Percentiles rank a stretch among this genome's conserved stretches.
Evolutionary conservation across 148 eudicot species (phyloP).

Genomic region (Silene latifolia): DNA sequence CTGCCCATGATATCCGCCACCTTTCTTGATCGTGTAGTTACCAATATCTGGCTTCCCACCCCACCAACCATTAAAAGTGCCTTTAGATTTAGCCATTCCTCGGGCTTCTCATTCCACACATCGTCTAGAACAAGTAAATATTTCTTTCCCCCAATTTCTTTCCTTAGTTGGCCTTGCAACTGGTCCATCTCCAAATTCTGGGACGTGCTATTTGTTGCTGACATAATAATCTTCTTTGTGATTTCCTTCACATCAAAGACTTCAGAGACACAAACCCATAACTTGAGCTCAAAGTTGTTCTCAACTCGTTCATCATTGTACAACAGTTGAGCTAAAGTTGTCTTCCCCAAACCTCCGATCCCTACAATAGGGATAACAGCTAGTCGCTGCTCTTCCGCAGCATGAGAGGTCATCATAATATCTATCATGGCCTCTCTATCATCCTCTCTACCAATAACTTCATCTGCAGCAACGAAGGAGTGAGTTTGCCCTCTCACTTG

Average conservation of each 20-base stretch:
- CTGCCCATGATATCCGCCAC: slow-evolving; percentile 15
- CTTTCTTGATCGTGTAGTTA: slow-evolving; percentile 19
- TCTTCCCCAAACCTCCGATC: slow-evolving; percentile 29
- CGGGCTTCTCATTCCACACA: slow-evolving; percentile 14
- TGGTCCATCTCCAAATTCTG: slow-evolving; percentile 9
- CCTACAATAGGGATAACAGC: slow-evolving; percentile 26
- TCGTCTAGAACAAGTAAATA: slow-evolving; percentile 20
- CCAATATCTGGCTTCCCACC: slow-evolving; percentile 19
- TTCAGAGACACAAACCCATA: slow-evolving; percentile 30
- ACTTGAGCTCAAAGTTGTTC: slow-evolving; percentile 2
- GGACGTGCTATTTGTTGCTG: background rate
- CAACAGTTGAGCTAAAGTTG: slow-evolving; percentile 21
- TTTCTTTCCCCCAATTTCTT: background rate
- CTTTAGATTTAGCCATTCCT: slow-evolving; percentile 9
- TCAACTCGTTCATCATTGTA: slow-evolving; percentile 20
- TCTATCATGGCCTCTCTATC: slow-evolving; percentile 24
- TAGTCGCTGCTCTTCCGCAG: background rate
- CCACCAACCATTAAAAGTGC: slow-evolving; percentile 8
- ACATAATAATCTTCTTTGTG: slow-evolving; percentile 9
- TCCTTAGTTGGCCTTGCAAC: background rate
- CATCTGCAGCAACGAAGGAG: slow-evolving; percentile 16
- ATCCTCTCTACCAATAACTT: slow-evolving; percentile 27
- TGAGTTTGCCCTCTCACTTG: background rate
- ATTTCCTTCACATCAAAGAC: slow-evolving; percentile 3
- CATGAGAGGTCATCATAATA: background rate